Base-by-base conservation (phyloP, 768 basidiomycete genomes). In the Boletellus ananas region DNA sequence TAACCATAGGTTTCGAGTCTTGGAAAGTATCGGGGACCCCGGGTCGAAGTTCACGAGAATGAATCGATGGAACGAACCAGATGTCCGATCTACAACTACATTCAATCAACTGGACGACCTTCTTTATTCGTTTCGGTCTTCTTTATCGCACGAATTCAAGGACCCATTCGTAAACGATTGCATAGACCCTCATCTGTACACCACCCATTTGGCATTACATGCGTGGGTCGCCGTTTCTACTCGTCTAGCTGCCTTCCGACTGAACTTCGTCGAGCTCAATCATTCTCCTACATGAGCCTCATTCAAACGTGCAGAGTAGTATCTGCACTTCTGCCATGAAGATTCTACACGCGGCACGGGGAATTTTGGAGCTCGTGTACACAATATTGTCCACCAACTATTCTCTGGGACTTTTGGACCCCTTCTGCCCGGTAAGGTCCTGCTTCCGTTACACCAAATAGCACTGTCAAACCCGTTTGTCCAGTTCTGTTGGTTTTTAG, bases 261-360 rank as follows among this genome's bases (percentile, higher is more conserved):
- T 41, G 40, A 21, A 42, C 13, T 33, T 23, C 25, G 57, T 29
- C 40, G 55, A 90, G 88, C 12, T 79, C 84, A 6, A 79, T 71
- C 13, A 84, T 90, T 45, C 71, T 88, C 17, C 68, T 90, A 36
- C 88, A 90, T 57, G 88, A 90, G 55, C 85, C 86, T 3, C 86
- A 88, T 59, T 85, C 87, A 16, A 77, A 80, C 51, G 72, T 85
- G 41, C 72, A 73, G 21, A 70, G 67, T 40, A 73, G 74, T 16
- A 79, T 79, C 33, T 90, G 87, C 57, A 73, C 81, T 36, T 88
- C 85, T 36, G 83, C 86, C 13, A 73, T 81, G 56, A 85, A 80
- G 59, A 82, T 89, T 27, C 69, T 89, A 8, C 77, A 76, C 1
- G 80, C 87, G 21, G 79, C 86, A 3, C 77, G 87, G 42, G 74